phyloP scores from a whole-genome alignment of 2,329 filamentous ascomycete genomes.

The Cordyceps cicadae region DNA sequence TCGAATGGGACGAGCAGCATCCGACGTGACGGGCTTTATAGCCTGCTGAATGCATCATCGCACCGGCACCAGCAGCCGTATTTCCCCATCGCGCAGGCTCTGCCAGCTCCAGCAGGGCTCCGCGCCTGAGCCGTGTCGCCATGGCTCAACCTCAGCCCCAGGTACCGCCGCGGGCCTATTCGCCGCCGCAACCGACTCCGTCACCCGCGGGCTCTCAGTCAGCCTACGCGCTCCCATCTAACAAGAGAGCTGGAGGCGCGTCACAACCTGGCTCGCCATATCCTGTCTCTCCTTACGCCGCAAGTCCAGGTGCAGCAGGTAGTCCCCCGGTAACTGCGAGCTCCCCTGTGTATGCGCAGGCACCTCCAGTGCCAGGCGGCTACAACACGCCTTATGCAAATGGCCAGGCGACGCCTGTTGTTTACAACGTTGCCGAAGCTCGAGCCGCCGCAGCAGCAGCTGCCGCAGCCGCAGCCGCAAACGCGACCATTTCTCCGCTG shows the following conservation, averaged over 20 bases:
- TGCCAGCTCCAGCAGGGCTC: constrained; percentile 5
- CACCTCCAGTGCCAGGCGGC: constrained; percentile 22
- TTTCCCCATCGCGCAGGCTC: constrained; percentile 3
- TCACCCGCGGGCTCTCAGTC: constrained; percentile 51
- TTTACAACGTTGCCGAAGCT: constrained; percentile 27
- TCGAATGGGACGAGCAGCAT: constrained; percentile 40
- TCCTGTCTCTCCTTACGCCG: constrained; percentile 41
- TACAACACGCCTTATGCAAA: constrained; percentile 32
- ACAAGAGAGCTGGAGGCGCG: constrained; percentile 58
- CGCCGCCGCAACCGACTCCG: constrained; percentile 52
- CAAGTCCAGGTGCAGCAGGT: constrained; percentile 35
- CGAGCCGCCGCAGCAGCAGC: constrained; percentile 22
- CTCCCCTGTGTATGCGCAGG: constrained; percentile 29
- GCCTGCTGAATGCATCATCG: constrained; percentile 34
- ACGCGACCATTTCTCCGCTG: constrained; percentile 24
- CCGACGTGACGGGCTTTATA: constrained; percentile 40
- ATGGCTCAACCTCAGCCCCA: constrained; percentile 56
- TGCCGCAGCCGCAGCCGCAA: constrained; percentile 25
- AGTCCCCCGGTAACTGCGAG: constrained; percentile 31
- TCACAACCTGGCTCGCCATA: constrained; percentile 60
- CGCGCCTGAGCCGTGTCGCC: constrained; percentile 11
- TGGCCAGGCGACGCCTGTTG: constrained; percentile 28
- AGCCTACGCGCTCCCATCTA: constrained; percentile 53
- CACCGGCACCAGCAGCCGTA: constrained; percentile 11
- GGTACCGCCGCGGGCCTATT: constrained; percentile 48